Base-by-base conservation (phyloP, 1,284 basidiomycete genomes). In the Acaromyces ingoldii region DNA sequence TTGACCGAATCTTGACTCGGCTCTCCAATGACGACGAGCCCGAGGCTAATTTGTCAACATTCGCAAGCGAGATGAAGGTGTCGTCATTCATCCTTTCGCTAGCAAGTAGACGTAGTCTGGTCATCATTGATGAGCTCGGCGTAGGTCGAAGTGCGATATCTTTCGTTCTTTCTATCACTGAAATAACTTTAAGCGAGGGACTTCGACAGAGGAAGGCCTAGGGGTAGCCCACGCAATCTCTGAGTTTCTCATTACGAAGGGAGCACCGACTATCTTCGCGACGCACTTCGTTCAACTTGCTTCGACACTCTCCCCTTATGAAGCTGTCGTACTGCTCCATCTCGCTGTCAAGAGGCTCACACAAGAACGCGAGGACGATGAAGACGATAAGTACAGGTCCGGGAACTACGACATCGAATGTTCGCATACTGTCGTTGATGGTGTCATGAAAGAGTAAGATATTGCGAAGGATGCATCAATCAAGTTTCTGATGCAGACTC, bases 171-270 rank as follows among this genome's bases (percentile, higher is more conserved):
- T 40, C n/a, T 13, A 13, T 19, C n/a, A 13, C n/a, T 34, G 13
- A 13, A 34, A 34, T 34, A 13, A n/a, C 33, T 34, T 34, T 33
- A 13, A 47, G 2, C 51, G 89, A 30, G 91, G 90, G 2, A 95
- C 92, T 0, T 86, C 89, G 3, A 85, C 90, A 0, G 77, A 80
- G 39, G 91, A 95, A 71, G 91, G 93, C 0, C 77, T 90, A 11
- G 93, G 90, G 0, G 85, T 97, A 42, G 85, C 89, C 0, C 88
- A 93, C 76, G 91, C 93, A 0, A 88, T 97, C 53, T 88, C 89
- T 0, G 92, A 97, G 74, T 83, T 83, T 37, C 80, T 97, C 51
- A 85, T 95, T 28, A 77, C 57, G 10, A 46, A 37, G 10, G 54
- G 91, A 87, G 80, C 84, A 9, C 88, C 86, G 60, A 86, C 87